phyloP scores from a whole-genome alignment of 139 green algal species.

The Micromonas pusilla region DNA sequence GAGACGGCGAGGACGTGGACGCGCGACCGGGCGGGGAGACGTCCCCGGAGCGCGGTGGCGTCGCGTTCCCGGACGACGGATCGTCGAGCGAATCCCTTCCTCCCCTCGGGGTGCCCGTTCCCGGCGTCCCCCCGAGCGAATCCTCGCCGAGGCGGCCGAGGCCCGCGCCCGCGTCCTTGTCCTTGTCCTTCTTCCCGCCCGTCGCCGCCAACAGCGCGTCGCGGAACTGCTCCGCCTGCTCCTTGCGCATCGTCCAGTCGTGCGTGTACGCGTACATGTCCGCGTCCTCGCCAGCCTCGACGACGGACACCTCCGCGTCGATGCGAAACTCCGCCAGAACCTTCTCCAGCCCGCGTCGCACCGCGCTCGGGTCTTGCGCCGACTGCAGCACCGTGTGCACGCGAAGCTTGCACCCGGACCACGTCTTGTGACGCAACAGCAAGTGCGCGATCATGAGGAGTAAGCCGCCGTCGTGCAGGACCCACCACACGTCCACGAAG shows the following conservation, averaged over 20 bases:
- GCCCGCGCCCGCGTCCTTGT: neutral
- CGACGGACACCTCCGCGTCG: conserved; percentile 25
- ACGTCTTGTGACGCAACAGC: conserved; percentile 26
- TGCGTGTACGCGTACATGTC: conserved; percentile 27
- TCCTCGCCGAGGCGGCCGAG: neutral
- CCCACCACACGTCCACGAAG: conserved; percentile 34
- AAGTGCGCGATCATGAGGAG: conserved; percentile 33
- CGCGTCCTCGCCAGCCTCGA: conserved; percentile 16
- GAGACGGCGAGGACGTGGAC: no score
- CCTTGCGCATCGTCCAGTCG: conserved; percentile 9
- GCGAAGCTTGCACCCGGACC: conserved; percentile 27
- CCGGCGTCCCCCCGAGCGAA: neutral
- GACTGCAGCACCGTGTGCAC: conserved; percentile 24
- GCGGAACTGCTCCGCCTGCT: neutral
- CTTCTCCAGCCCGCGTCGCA: conserved; percentile 22
- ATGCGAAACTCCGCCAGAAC: conserved; percentile 28
- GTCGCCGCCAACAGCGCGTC: neutral
- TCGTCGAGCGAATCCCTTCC: no score
- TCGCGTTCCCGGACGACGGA: no score
- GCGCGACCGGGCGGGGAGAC: no score
- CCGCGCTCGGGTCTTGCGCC: conserved; percentile 3
- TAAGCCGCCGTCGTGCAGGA: conserved; percentile 35
- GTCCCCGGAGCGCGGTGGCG: no score
- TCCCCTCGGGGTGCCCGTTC: no score
- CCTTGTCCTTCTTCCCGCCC: neutral